Percentiles rank a stretch among this genome's conserved stretches.
Conservation (phyloP, 129 eudicot species). For the Arctium lappa region DNA sequence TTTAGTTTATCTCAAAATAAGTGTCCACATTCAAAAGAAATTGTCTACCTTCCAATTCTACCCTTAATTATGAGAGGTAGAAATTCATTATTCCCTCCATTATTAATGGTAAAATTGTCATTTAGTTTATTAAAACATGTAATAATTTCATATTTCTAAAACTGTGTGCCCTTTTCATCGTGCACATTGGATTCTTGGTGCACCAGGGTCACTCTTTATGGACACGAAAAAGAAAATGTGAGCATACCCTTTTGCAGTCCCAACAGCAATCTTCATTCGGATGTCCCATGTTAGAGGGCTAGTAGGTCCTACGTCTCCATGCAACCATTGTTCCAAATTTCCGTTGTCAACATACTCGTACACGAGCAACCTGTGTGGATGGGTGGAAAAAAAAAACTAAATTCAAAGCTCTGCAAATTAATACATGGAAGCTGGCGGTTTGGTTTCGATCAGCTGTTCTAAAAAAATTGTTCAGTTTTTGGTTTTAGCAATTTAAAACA, state of each 20-base stretch:
- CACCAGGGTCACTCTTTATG: neutral
- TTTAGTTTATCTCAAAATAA: too few relatives aligned
- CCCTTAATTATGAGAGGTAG: too few relatives aligned
- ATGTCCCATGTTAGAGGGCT: slow-evolving; percentile 86
- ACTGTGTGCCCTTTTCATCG: neutral
- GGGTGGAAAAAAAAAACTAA: neutral
- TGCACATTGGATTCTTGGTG: neutral
- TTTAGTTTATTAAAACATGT: neutral
- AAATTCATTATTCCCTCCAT: neutral
- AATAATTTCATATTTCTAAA: too few relatives aligned
- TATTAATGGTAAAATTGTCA: neutral
- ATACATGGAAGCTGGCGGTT: neutral
- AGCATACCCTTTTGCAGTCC: slow-evolving; percentile 88
- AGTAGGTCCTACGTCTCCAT: slow-evolving; percentile 70
- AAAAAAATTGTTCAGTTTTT: neutral
- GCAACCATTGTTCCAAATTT: slow-evolving; percentile 95
- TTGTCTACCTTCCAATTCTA: neutral
- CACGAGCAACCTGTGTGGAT: slow-evolving; percentile 63
- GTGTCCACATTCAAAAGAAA: neutral
- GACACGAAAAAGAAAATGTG: neutral
- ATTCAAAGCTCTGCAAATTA: neutral
- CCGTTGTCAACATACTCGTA: slow-evolving; percentile 89
- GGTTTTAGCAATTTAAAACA: neutral
- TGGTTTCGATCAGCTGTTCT: neutral
- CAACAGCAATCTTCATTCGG: slow-evolving; percentile 81